Evolutionary conservation across 495 filamentous ascomycete species (phyloP).

Genomic region (Cryomyces antarcticus): DNA sequence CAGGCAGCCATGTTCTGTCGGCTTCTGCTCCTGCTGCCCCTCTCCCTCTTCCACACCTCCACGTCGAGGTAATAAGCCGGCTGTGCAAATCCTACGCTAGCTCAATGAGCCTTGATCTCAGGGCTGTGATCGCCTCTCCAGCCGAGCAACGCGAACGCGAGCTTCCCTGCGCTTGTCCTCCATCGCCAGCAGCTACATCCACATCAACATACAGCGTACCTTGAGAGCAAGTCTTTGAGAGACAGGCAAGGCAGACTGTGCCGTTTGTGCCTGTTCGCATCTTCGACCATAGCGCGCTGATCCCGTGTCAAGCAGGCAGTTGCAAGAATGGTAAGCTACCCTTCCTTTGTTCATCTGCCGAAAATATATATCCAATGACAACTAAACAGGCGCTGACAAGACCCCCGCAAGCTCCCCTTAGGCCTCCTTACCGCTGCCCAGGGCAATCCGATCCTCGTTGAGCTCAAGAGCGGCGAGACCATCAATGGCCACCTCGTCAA

Average conservation of each 20-base stretch:
- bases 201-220: no score
- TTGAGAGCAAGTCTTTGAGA: no score
- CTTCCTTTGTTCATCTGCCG: background rate
- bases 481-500: slow-evolving; percentile 87
- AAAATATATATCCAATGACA: background rate
- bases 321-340: background rate
- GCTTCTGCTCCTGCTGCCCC: no score
- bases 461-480: slow-evolving; percentile 97
- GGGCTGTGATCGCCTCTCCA: no score
- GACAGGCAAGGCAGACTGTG: background rate
- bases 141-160: no score
- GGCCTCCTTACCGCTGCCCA: slow-evolving; percentile 87
- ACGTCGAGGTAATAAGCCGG: no score
- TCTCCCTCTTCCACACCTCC: no score
- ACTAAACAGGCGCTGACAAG: slow-evolving; percentile 1
- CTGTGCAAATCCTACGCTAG: no score
- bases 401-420: slow-evolving; percentile 49
- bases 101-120: no score
- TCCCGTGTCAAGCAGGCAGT: background rate
- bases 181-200: no score
- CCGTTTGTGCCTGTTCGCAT: background rate
- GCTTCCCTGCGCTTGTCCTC: no score
- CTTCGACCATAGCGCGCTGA: background rate
- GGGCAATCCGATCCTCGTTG: slow-evolving; percentile 97
- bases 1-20: no score